A percentile compares a stretch with the other conserved stretches of the same genome.
phyloP scores from a whole-genome alignment of 306 rosid species.

The Dryas octopetala region DNA sequence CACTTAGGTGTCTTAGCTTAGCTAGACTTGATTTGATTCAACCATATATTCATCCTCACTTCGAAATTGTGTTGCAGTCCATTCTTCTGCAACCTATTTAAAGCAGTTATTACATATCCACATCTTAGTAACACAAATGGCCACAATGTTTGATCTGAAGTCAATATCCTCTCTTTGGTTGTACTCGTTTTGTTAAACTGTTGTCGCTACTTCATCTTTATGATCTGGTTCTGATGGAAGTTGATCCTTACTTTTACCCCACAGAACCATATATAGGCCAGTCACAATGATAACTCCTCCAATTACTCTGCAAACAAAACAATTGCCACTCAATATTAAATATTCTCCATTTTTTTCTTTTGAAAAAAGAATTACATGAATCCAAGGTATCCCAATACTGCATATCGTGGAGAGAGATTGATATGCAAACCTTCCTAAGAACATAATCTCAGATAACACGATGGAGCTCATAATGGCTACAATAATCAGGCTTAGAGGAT shows the following conservation, averaged over 20 bases:
- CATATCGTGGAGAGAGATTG: background rate
- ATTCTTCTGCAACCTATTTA: background rate
- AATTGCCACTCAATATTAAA: too few species aligned
- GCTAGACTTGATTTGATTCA: too few species aligned
- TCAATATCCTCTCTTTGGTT: background rate
- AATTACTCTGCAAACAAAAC: conserved; percentile 30
- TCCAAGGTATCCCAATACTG: background rate
- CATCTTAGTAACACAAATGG: conserved; percentile 1
- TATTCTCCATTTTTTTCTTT: too few species aligned
- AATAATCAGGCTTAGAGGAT: conserved; percentile 48
- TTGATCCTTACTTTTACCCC: conserved; percentile 53
- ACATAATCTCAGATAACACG: conserved; percentile 38
- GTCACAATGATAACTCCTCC: conserved; percentile 45
- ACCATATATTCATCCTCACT: too few species aligned
- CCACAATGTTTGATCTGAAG: conserved; percentile 1
- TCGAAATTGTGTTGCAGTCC: too few species aligned
- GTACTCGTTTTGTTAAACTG: conserved; percentile 17
- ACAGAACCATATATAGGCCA: conserved; percentile 51
- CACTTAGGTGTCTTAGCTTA: too few species aligned
- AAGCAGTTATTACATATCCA: background rate
- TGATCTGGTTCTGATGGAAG: conserved; percentile 1
- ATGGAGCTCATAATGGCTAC: conserved; percentile 47
- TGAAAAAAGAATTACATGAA: background rate
- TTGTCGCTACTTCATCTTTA: conserved; percentile 1
- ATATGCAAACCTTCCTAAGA: conserved; percentile 44